Evolutionary conservation across 139 green algal genomes (phyloP), one percentile per base, ranked within the genome.

Genomic region (Chlamydomonas incerta): DNA sequence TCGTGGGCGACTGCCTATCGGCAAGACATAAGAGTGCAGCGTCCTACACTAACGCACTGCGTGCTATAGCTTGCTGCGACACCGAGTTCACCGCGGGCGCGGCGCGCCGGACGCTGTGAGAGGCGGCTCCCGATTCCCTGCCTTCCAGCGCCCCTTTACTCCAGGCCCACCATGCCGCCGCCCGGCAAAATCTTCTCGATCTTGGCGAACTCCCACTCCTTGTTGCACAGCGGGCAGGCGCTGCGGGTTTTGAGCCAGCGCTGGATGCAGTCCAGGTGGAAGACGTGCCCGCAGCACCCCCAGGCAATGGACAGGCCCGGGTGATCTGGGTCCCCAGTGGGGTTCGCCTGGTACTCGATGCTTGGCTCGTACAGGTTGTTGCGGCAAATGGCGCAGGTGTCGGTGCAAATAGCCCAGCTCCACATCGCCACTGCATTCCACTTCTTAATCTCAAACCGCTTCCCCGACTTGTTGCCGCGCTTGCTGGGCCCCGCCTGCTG

Each of bases 221-320:
- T 98, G 94, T 98, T 98, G 95, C 96, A 98, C 37, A 99, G 91
- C 17, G 96, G 96, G 93, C 96, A 99, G 17, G 97, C 96, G 37
- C 81, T 92, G 68, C 96, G 92, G 11, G 97, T 99, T 91, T 99
- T 99, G 6, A 99, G 92, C 97, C 97, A 99, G 23, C 96, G 73
- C 87, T 98, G 96, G 67, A 99, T 99, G 94, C 97, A 99, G 93
- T 99, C 97, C 57, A 99, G 92, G 89, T 99, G 97, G 93, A 99
- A 99, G 29, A 99, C 97, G 66, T 99, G 97, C 21, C 97, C 97
- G 88, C 97, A 99, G 60, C 81, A 91, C 33, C 97, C 97, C 97
- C 97, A 99, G 1, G 97, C 96, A 63, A 99, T 99, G 79, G 85
- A 95, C 34, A 99, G 89, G 58, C 97, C 96, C 47, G 96, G 95